Conservation (phyloP, 1,139 yeast species). For the Diutina mesorugosa region DNA sequence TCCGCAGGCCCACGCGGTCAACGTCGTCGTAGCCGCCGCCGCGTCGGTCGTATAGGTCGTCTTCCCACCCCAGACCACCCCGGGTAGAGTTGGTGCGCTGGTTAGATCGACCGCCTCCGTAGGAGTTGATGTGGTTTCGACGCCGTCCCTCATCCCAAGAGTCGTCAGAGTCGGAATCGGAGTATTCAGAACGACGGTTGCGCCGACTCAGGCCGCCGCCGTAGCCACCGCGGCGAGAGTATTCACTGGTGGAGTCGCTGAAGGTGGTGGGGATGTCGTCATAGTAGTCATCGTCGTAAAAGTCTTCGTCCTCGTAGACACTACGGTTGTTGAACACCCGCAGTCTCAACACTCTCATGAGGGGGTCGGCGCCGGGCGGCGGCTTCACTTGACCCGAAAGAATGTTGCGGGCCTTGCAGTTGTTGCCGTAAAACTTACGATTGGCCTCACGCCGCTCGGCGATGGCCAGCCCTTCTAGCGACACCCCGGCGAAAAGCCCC, state of each 20-base stretch:
- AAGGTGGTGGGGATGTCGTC: slow-evolving; percentile 67
- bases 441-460: slow-evolving; percentile 95
- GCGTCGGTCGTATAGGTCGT: slow-evolving; percentile 54
- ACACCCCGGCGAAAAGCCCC: slow-evolving; percentile 94
- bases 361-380: slow-evolving; percentile 87
- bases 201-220: background rate
- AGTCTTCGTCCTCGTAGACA: slow-evolving; percentile 37
- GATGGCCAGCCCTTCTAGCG: slow-evolving; percentile 90
- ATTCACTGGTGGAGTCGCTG: slow-evolving; percentile 31
- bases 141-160: slow-evolving; percentile 6
- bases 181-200: background rate
- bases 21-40: slow-evolving; percentile 21
- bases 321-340: slow-evolving; percentile 55
- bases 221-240: slow-evolving; percentile 9
- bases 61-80: slow-evolving; percentile 58
- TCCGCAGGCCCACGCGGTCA: slow-evolving; percentile 20
- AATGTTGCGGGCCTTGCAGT: slow-evolving; percentile 75
- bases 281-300: slow-evolving; percentile 44
- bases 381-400: slow-evolving; percentile 78
- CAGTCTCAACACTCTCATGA: slow-evolving; percentile 76
- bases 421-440: slow-evolving; percentile 81
- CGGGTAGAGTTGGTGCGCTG: background rate
- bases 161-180: slow-evolving; percentile 20
- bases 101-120: background rate
- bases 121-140: background rate